Base-by-base conservation (phyloP, 352 stramenopile species). In the Stephanocyclus meneghinianus region DNA sequence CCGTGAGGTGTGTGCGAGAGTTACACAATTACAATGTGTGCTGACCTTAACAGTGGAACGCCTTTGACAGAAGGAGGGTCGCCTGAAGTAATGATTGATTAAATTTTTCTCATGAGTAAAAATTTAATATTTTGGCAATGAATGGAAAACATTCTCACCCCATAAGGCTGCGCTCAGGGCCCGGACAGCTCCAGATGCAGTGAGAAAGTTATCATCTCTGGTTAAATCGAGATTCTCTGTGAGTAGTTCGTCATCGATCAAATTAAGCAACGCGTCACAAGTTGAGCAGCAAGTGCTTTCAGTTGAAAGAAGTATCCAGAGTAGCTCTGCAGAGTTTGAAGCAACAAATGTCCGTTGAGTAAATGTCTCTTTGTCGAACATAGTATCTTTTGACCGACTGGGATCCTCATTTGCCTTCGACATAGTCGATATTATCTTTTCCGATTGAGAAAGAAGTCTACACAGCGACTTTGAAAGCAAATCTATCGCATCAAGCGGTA, bases 241-340 rank as follows among this genome's bases (percentile, higher is more conserved):
- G 51, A 26, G 35, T 18, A 86, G 47, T 64, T 81, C 57, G 45
- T 78, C 60, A 61, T 84, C 74, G 47, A 86, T 78, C 18, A 69
- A 29, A 60, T 84, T 66, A n/a, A 86, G 50, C 35, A 88, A 76
- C 16, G 74, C 68, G 29, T 85, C 77, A 65, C 64, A 76, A 42
- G 81, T 75, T 32, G 48, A 53, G 44, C 78, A 79, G 18, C 74
- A 61, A 11, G 78, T 85, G 13, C 45, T 47, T 66, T 86, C 78
- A 44, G 74, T 80, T 16, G 73, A 78, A 15, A 90, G 67, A 42
- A 90, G 40, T 15, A 84, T 57, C 72, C 77, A 86, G 13, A 90
- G 68, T 1, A 87, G 51, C 53, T 88, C 82, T 2, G 71, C 76
- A 45, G 74, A 78, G 21, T 74, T 83, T 1, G 71, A 71, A 47